Evolutionary conservation across 192 early-diverging fungal species (phyloP).

Genomic region (Spizellomyces punctatus): DNA sequence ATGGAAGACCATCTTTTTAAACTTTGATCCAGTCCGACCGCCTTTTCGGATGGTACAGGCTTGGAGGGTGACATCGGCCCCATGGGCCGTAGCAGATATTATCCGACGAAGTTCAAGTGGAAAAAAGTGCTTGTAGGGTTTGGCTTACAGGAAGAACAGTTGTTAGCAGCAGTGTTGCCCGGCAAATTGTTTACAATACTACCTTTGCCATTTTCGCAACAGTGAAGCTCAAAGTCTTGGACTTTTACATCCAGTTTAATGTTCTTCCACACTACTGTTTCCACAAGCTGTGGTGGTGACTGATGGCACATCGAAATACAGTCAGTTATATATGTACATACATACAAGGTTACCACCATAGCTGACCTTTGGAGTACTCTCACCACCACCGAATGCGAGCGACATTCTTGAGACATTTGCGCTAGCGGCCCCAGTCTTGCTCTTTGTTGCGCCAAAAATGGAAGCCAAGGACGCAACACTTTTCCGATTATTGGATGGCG

Average conservation of each 20-base stretch:
- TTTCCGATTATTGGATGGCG: conserved; percentile 2
- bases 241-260: conserved; percentile 44
- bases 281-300: conserved; percentile 16
- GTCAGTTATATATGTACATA: too few relatives aligned
- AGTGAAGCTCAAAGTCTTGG: conserved; percentile 38
- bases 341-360: too few relatives aligned
- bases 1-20: conserved; percentile 42
- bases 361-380: background rate
- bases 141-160: conserved; percentile 23
- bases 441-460: conserved; percentile 5
- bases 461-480: conserved; percentile 10
- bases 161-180: background rate
- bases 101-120: conserved; percentile 43
- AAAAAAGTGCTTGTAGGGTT: conserved; percentile 45
- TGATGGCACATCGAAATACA: too few relatives aligned
- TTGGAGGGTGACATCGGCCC: conserved; percentile 32
- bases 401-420: background rate
- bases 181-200: too few relatives aligned
- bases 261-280: conserved; percentile 37
- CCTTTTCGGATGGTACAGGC: conserved; percentile 45
- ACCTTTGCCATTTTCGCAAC: conserved; percentile 22
- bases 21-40: conserved; percentile 46
- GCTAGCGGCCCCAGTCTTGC: background rate
- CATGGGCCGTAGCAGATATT: conserved; percentile 29
- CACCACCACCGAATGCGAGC: background rate